These are phyloP conservation scores for Gautieria morchelliformis DNA, from an alignment of 768 basidiomycete species.

Conservation along the genomic window DNA sequence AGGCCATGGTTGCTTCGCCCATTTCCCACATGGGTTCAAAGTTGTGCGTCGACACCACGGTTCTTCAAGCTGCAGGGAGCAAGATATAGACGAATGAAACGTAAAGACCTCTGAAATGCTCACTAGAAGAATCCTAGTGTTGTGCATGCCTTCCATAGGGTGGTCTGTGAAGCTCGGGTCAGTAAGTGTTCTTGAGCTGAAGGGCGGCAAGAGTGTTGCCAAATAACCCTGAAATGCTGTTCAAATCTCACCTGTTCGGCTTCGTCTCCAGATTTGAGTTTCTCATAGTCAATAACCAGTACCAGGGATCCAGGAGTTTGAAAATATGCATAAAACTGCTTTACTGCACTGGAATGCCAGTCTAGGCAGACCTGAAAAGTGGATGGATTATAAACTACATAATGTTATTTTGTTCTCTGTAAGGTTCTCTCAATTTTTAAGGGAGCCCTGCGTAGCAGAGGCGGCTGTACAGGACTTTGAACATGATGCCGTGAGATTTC, in stretches of 20 bases:
- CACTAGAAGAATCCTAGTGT: slow-evolving; percentile 47
- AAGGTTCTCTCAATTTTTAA: no score
- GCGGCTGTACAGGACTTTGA: no score
- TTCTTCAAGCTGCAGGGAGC: slow-evolving; percentile 29
- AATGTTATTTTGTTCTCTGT: no score
- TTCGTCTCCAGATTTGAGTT: slow-evolving; percentile 26
- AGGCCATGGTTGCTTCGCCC: slow-evolving; percentile 30
- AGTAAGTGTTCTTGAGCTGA: background rate
- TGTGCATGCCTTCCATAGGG: slow-evolving; percentile 38
- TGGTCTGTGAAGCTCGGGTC: slow-evolving; percentile 12
- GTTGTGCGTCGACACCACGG: slow-evolving; percentile 28
- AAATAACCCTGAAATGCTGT: no score
- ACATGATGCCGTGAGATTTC: no score
- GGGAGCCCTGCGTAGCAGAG: no score
- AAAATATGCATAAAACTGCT: no score
- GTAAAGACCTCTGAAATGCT: slow-evolving; percentile 10
- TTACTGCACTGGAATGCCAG: no score
- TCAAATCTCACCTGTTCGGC: slow-evolving; percentile 19
- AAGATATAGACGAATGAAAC: background rate
- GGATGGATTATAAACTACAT: no score
- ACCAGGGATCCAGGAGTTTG: no score
- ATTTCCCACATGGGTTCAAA: slow-evolving; percentile 36
- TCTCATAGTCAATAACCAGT: slow-evolving; percentile 35
- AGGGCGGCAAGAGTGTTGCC: background rate
- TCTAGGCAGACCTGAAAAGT: no score